Evolutionary conservation across 192 early-diverging fungal genomes (phyloP), one percentile per base, ranked within the genome.

Genomic region (Entomortierella lignicola): DNA sequence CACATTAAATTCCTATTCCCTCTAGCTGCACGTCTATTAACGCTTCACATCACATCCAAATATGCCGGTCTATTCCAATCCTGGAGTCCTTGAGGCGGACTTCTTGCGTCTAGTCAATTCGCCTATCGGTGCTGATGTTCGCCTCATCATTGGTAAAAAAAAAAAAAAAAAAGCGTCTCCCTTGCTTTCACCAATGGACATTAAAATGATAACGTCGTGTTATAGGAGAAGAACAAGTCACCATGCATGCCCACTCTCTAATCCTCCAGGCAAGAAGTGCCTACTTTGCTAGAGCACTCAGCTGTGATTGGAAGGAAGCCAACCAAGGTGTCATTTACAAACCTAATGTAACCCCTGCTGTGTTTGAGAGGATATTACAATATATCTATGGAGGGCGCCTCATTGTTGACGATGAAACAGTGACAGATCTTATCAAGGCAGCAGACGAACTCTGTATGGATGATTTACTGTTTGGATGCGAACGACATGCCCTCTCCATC

Each of bases 391-490:
- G 67, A 17, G 75, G 67, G 0, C 44, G 57, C 15, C 27, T 79
- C 0, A 60, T 61, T 26, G 11, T 79, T 4, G 63, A 66, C 2
- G 75, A 79, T 13, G 51, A 63, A 15, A 57, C 29, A n/a, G 63
- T 79, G 26, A 70, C 66, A 52, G 75, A 70, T 18, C 51, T 79
- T 1, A 79, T 79, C 23, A 64, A 60, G 30, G 75, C 75, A 11
- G 75, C 75, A 0, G 75, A 79, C 17, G 75, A 79, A 23, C 48
- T 79, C 3, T 70, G 56, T n/a, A 31, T 79, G 60, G 75, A 79
- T 0, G 67, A 70, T 50, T 32, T 79, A 25, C 51, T 79, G 0
- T 51, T 55, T 51, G 75, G 75, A 37, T 79, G 75, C 30, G 75
- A 70, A 48, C 55, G 56, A 17, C 58, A 70, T 47, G 68, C 75